Evolutionary conservation across 768 basidiomycete genomes (phyloP).

Genomic region (Boletus barrowsii): DNA sequence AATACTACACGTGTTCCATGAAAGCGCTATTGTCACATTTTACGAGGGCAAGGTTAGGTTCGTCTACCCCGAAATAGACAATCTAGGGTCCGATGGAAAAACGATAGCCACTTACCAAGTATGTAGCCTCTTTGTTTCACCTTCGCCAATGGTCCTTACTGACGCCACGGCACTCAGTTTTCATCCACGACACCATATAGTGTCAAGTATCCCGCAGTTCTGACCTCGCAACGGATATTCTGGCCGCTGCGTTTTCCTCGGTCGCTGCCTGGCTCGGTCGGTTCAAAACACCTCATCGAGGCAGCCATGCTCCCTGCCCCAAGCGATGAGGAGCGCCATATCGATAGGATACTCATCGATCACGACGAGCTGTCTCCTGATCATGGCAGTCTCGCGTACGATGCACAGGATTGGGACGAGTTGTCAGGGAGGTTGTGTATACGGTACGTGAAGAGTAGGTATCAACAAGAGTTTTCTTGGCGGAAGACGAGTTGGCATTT

Average conservation of each 20-base stretch:
- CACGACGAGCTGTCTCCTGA: constrained; percentile 16
- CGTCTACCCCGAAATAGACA: constrained; percentile 26
- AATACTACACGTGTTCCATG: constrained; percentile 27
- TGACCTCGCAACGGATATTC: constrained; percentile 29
- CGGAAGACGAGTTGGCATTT: constrained; percentile 22
- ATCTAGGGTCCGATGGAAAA: constrained; percentile 10
- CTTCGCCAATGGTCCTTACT: not conserved
- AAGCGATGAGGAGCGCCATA: constrained; percentile 12
- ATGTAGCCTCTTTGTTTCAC: not conserved
- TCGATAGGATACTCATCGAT: constrained; percentile 22
- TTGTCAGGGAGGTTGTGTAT: constrained; percentile 29
- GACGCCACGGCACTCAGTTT: constrained; percentile 15
- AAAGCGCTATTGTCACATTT: constrained; percentile 24
- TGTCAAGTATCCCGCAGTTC: constrained; percentile 18
- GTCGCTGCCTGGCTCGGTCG: not conserved
- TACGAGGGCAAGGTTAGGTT: constrained; percentile 27
- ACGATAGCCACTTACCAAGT: constrained; percentile 20
- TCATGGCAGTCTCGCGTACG: constrained; percentile 12
- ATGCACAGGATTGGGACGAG: constrained; percentile 34
- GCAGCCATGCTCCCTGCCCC: constrained; percentile 19
- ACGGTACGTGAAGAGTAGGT: constrained; percentile 20
- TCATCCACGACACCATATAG: constrained; percentile 13
- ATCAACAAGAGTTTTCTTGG: constrained; percentile 24
- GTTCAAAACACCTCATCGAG: constrained; percentile 22
- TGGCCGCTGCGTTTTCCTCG: constrained; percentile 22